Conservation (phyloP, 2,329 filamentous ascomycete species). For the Mycosphaerella sp. region DNA sequence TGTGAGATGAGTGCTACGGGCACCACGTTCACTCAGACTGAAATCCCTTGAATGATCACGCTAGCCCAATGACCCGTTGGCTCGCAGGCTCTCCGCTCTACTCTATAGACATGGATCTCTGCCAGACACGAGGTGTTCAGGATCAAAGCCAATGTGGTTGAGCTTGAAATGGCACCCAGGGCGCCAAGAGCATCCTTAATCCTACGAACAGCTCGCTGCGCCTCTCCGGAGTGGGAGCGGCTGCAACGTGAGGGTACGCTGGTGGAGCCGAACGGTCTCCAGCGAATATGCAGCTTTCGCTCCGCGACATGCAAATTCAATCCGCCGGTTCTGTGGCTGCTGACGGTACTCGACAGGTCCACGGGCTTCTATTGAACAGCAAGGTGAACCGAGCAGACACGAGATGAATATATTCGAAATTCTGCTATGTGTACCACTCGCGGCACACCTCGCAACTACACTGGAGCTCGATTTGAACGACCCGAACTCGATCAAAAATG, state of each 20-base stretch:
- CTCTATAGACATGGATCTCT: not conserved
- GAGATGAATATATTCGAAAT: not conserved
- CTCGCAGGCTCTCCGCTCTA: not conserved
- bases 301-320: not conserved
- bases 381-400: not conserved
- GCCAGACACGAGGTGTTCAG: not conserved
- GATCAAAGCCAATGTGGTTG: not conserved
- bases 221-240: not conserved
- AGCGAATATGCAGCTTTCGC: not conserved
- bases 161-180: not conserved
- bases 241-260: conserved; percentile 2
- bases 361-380: not conserved
- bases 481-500: conserved; percentile 39
- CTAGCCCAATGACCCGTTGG: not conserved
- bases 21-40: not conserved
- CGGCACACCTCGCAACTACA: conserved; percentile 16
- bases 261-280: not conserved
- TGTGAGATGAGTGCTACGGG: not conserved
- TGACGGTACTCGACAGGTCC: not conserved
- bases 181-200: conserved; percentile 1
- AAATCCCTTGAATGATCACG: not conserved
- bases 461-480: conserved; percentile 24
- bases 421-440: conserved; percentile 11
- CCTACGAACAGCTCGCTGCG: conserved; percentile 1
- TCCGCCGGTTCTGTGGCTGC: not conserved